Base-by-base conservation (phyloP, 306 rosid species). In the Hippophae tibetana region DNA sequence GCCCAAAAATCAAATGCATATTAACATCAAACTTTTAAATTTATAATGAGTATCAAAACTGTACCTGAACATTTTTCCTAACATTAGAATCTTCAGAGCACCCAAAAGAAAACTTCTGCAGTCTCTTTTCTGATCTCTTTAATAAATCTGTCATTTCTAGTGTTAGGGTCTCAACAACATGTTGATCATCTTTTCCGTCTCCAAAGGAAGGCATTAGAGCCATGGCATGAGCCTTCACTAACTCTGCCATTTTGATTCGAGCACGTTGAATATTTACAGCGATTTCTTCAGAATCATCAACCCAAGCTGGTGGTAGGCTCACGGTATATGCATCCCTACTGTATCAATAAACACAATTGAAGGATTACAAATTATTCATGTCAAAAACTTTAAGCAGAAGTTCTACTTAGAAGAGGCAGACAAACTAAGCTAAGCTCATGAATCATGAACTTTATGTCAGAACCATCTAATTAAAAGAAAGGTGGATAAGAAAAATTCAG, bases 221-320 rank as follows among this genome's bases (percentile, higher is more conserved):
- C 69, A 79, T 83, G 8, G 84, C 72, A 69, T 83, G 95, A 72
- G 78, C 88, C 75, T 79, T 86, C 50, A 72, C 75, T 63, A 86
- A 65, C 78, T 79, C 90, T 3, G 82, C 63, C 77, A 86, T 81
- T 76, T 83, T 83, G 64, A 66, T 43, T 53, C 69, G 74, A 58
- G 85, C 87, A 9, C 57, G 58, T 56, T 86, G 88, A 68, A 86
- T 77, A 59, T 75, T 81, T 10, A 75, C 64, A 65, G 82, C 62
- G 54, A 86, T 64, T 75, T 83, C 86, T 73, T 86, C 88, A 23
- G 86, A 81, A 79, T 81, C 88, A 79, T 86, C 95, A 61, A 86
- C 90, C 95, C 95, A 87, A 68, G 73, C 75, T 7, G 95, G 95
- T 0, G 90, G 95, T 64, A 87, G 74, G 40, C 90, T 83, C 65